Base-by-base conservation (phyloP, 1,284 basidiomycete genomes). In the Mrakiaceae sp. region DNA sequence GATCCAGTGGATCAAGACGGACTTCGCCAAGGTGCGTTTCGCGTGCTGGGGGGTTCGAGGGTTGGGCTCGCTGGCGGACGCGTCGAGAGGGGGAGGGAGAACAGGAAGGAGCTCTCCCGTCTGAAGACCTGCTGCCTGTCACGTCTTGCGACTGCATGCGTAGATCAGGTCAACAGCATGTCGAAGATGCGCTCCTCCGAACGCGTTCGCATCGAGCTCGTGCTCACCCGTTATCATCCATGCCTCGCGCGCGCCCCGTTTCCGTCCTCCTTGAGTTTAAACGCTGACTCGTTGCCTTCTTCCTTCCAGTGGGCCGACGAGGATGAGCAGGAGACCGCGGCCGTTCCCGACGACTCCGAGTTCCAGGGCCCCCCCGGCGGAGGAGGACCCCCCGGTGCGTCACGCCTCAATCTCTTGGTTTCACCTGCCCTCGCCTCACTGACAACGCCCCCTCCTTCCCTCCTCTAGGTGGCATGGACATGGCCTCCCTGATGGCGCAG, bases 241-340 rank as follows among this genome's bases (percentile, higher is more conserved):
- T 54, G 44, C 58, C 44, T 47, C 14, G 50, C 40, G n/a, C 8
- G 42, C 27, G 5, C 8, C 10, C 27, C 49, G 40, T 39, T 59
- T 54, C 67, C 64, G 47, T 62, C 69, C 63, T 62, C 27, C 27
- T 27, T 27, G 27, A 27, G 27, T 27, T 27, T 27, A 27, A 2
- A 27, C 27, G 27, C 27, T 27, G 27, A 59, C 56, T 53, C 57
- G 69, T 63, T 47, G 27, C 14, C 43, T 44, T 55, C 44, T 27
- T 47, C 42, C 8, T 58, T 54, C 27, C 68, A 75, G 78, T 96
- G 91, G 91, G 87, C 88, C 60, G 92, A 95, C 74, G 92, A 96
- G 79, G 92, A 96, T 73, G 92, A 96, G 76, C 92, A 96, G 78
- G 87, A 90, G 47, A 86, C 80, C 59, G 80, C 77, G 16, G 69